These are phyloP conservation scores for Suillus lakei DNA, from an alignment of 768 basidiomycete genomes.

Conservation along the genomic window DNA sequence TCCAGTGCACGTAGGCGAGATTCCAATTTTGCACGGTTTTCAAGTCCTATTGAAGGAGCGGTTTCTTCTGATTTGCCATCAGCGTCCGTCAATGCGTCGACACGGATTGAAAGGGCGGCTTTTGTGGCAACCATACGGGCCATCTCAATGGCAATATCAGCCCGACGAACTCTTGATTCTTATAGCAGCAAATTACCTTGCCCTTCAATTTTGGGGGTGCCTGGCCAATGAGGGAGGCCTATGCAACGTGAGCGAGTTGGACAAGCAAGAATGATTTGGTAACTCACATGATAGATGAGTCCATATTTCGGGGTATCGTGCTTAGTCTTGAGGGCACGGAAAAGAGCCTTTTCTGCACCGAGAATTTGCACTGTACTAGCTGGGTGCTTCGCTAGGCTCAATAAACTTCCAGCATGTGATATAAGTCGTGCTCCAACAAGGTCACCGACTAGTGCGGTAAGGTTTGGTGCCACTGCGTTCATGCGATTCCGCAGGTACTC, in stretches of 20 bases:
- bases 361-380: constrained; percentile 81
- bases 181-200: constrained; percentile 57
- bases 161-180: constrained; percentile 7
- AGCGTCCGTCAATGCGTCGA: constrained; percentile 92
- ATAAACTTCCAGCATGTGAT: constrained; percentile 73
- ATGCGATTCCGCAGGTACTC: constrained; percentile 98
- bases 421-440: constrained; percentile 78
- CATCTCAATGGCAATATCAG: constrained; percentile 59
- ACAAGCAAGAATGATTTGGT: constrained; percentile 1
- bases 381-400: constrained; percentile 75
- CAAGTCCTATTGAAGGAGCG: constrained; percentile 88
- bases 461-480: constrained; percentile 96
- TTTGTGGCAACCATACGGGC: constrained; percentile 99
- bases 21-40: constrained; percentile 95
- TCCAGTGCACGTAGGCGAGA: constrained; percentile 90
- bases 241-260: constrained; percentile 9
- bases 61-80: constrained; percentile 86
- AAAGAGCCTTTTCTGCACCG: constrained; percentile 78
- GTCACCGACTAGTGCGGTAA: constrained; percentile 84
- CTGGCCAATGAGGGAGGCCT: constrained; percentile 96
- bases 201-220: constrained; percentile 98
- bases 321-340: constrained; percentile 78
- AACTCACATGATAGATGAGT: constrained; percentile 92
- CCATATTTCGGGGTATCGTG: constrained; percentile 99
- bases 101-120: constrained; percentile 94